These are phyloP conservation scores for Alopecurus myosuroides DNA, from an alignment of 176 grass and related monocot species.

Conservation along the genomic window DNA sequence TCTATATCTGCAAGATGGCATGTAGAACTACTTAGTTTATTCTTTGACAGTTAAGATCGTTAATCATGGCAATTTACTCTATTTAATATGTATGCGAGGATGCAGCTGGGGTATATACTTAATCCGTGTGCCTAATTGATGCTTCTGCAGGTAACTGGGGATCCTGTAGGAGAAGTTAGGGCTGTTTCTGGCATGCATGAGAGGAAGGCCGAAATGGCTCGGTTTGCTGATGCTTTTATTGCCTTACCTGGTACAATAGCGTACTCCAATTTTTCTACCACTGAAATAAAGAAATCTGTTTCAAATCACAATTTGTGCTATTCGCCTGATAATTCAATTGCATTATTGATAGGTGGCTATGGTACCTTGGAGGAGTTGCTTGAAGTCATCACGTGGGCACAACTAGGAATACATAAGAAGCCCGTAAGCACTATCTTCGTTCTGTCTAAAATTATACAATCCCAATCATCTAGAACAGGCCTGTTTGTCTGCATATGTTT, in stretches of 20 bases:
- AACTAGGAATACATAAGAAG: conserved; percentile 94
- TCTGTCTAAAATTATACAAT: not conserved
- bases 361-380: conserved; percentile 93
- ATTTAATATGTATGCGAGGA: too few species aligned
- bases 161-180: conserved; percentile 77
- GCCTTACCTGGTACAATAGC: conserved; percentile 65
- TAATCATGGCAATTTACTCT: too few species aligned
- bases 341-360: conserved; percentile 64
- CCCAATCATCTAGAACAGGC: not conserved
- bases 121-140: not conserved
- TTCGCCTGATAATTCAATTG: not conserved
- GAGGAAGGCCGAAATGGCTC: conserved; percentile 92
- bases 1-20: not conserved
- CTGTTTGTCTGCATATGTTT: conserved; percentile 16
- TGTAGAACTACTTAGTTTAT: not conserved
- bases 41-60: not conserved
- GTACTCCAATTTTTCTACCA: not conserved
- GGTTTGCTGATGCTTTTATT: conserved; percentile 92
- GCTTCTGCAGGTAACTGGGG: conserved; percentile 59
- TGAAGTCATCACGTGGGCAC: conserved; percentile 90
- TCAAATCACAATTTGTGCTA: not conserved
- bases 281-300: not conserved
- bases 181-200: conserved; percentile 89
- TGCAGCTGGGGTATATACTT: too few species aligned
- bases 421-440: conserved; percentile 52